Evolutionary conservation across 73 alveolate genomes (phyloP).

Genomic region (Paramecium primaurelia): DNA sequence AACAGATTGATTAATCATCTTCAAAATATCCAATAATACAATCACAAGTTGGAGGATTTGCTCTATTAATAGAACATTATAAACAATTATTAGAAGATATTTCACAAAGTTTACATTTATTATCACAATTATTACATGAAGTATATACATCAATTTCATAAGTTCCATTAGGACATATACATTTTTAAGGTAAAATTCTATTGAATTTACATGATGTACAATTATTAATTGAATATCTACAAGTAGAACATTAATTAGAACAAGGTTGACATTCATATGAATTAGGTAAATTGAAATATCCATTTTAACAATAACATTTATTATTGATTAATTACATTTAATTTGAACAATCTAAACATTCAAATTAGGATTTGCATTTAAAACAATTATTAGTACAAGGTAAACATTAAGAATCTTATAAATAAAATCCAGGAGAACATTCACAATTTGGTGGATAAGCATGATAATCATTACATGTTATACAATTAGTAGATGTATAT

Average conservation of each 20-base stretch:
- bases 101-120: background rate
- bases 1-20: background rate
- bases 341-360: background rate
- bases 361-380: background rate
- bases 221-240: background rate
- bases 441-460: background rate
- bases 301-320: background rate
- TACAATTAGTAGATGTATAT: background rate
- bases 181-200: background rate
- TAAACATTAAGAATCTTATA: background rate
- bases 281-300: background rate
- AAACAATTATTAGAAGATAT: background rate
- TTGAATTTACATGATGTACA: background rate
- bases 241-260: background rate
- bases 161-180: slow-evolving; percentile 18
- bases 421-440: background rate
- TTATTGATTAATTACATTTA: background rate
- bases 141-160: background rate
- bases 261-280: background rate
- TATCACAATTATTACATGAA: background rate
- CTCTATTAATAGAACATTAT: background rate
- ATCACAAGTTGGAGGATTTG: background rate
- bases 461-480: background rate
- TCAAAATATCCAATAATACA: background rate
- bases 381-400: background rate